Evolutionary conservation across 768 basidiomycete species (phyloP), one percentile per base, ranked within the genome.

Genomic region (Fomitopsis pulvina): DNA sequence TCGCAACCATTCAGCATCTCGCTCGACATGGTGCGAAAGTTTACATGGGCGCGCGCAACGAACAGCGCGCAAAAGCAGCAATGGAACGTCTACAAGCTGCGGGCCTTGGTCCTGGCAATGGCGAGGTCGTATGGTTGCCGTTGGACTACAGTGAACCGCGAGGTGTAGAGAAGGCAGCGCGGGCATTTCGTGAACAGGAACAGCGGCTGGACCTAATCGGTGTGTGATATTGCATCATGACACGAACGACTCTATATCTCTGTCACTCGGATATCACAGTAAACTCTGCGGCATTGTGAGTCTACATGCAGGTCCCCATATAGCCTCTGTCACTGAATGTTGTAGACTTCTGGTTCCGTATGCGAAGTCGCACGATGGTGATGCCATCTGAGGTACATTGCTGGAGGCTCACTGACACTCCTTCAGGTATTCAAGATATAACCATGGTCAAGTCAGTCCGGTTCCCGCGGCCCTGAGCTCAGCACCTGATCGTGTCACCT

Each of bases 21-120:
- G 78, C 73, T 0, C 67, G 69, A 8, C 68, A 64, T 10, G 79
- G 81, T 16, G 80, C 80, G 5, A 82, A 77, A 56, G 78, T 82
- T 4, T 82, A 82, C 54, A 69, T 84, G 54, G 77, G 71, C 0
- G 74, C 78, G 5, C 71, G 80, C 16, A 72, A 68, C 52, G 74
- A 75, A 54, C 54, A 56, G 16, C 70, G 66, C 43, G 80, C 76
- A 6, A 66, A 60, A 20, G 72, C 60, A 4, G 80, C 80, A 1
- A 75, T 82, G 16, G 67, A 64, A 21, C 60, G 65, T 27, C 63
- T 85, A 32, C 62, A 73, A 32, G 50, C 51, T 2, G 75, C 75
- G 34, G 78, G 75, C 0, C 54, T 78, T 1, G 69, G 56, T 3
- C 66, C 70, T 0, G 73, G 71, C 0, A 68, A 71, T 47, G 79